Conservation (phyloP, 78 protist genomes). For the Speleostelium caveatum region DNA sequence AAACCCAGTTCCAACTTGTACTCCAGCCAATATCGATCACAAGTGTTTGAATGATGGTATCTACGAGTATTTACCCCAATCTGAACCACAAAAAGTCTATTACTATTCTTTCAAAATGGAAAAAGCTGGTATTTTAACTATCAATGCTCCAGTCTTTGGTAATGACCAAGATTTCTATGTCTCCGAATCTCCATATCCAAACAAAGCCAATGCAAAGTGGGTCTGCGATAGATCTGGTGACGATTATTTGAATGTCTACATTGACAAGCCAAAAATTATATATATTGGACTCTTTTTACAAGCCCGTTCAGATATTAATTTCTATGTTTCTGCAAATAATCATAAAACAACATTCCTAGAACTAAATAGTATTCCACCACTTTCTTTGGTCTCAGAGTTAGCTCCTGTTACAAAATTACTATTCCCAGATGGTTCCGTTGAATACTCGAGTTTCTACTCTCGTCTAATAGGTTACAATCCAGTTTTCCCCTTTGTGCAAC, state of each 20-base stretch:
- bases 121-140: neutral
- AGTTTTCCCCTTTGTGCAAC: no score
- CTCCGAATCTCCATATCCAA: slow-evolving; percentile 10
- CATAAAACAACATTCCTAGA: no score
- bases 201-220: slow-evolving; percentile 3
- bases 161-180: slow-evolving; percentile 60
- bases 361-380: no score
- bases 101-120: slow-evolving; percentile 25
- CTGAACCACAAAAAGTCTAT: neutral
- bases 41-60: slow-evolving; percentile 62
- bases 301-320: no score
- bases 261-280: slow-evolving; percentile 13
- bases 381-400: no score
- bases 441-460: no score
- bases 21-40: neutral
- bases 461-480: no score
- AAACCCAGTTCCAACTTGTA: neutral
- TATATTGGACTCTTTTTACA: no score
- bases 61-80: neutral
- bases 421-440: no score
- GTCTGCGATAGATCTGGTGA: neutral
- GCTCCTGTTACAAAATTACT: no score
- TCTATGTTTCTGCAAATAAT: no score
- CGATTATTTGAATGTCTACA: slow-evolving; percentile 50
- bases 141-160: slow-evolving; percentile 30